A percentile compares a stretch with the other conserved stretches of the same genome.
phyloP scores from a whole-genome alignment of 352 stramenopile genomes.

The Thalassiosira delicatula region DNA sequence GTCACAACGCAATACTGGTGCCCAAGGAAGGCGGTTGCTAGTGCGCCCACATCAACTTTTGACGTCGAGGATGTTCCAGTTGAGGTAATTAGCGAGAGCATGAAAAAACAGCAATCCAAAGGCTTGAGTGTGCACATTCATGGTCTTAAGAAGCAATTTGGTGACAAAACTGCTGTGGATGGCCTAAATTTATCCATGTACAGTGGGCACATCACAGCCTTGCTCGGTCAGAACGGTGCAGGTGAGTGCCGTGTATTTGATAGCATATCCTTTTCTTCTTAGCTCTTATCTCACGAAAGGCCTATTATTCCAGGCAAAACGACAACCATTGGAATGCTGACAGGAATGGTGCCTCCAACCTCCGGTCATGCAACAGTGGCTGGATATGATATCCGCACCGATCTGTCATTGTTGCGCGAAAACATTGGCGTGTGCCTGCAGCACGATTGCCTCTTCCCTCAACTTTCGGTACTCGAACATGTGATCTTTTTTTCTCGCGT shows the following conservation, averaged over 20 bases:
- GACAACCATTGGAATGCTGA: slow-evolving; percentile 94
- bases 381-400: slow-evolving; percentile 76
- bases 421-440: slow-evolving; percentile 95
- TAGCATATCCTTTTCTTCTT: slow-evolving; percentile 11
- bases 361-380: slow-evolving; percentile 71
- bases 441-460: slow-evolving; percentile 94
- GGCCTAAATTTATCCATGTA: slow-evolving; percentile 80
- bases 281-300: slow-evolving; percentile 22
- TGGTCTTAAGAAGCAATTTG: slow-evolving; percentile 77
- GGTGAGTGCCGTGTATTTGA: slow-evolving; percentile 13
- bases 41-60: slow-evolving; percentile 20
- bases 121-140: slow-evolving; percentile 77
- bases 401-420: slow-evolving; percentile 90
- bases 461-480: slow-evolving; percentile 94
- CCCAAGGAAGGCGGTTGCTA: slow-evolving; percentile 36
- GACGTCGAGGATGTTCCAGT: slow-evolving; percentile 55
- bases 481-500: slow-evolving; percentile 91
- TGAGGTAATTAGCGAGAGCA: slow-evolving; percentile 65
- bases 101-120: slow-evolving; percentile 67
- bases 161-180: slow-evolving; percentile 82
- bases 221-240: slow-evolving; percentile 73
- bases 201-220: slow-evolving; percentile 75
- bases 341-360: slow-evolving; percentile 88
- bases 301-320: slow-evolving; percentile 88
- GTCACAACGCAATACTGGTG: slow-evolving; percentile 77